Evolutionary conservation across 371 early-diverging fungal genomes (phyloP).

Genomic region (Entomophthora muscae): DNA sequence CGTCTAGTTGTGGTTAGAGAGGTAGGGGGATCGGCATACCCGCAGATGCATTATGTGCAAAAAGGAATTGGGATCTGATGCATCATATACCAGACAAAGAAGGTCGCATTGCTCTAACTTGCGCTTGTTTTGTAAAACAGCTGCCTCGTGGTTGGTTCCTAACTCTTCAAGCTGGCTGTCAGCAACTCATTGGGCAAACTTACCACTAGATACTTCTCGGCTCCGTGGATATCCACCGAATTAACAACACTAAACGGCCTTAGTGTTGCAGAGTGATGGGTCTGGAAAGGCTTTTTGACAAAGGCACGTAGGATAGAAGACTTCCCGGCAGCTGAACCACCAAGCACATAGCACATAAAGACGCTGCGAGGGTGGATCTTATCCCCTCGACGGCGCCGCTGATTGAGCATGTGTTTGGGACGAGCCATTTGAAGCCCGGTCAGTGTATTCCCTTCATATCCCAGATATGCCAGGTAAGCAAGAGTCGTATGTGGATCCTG

Average conservation of each 20-base stretch:
- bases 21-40: constrained; percentile 20
- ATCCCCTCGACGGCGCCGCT: constrained; percentile 45
- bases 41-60: constrained; percentile 67
- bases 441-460: constrained; percentile 66
- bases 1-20: constrained; percentile 21
- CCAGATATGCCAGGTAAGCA: constrained; percentile 86
- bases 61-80: constrained; percentile 84
- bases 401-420: constrained; percentile 29
- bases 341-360: constrained; percentile 85
- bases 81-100: constrained; percentile 85
- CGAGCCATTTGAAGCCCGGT: constrained; percentile 46
- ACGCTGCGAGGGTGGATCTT: constrained; percentile 43
- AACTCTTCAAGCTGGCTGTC: constrained; percentile 70
- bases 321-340: constrained; percentile 87
- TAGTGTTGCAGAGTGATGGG: constrained; percentile 54
- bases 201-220: constrained; percentile 84
- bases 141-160: constrained; percentile 52
- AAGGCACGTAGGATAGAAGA: constrained; percentile 68
- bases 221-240: constrained; percentile 82
- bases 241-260: constrained; percentile 71
- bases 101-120: constrained; percentile 77
- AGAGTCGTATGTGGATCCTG: constrained; percentile 74
- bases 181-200: constrained; percentile 10
- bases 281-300: constrained; percentile 58
- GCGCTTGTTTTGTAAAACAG: constrained; percentile 55